Evolutionary conservation across 2,329 filamentous ascomycete genomes (phyloP).

Genomic region (Aureobasidium subglaciale): DNA sequence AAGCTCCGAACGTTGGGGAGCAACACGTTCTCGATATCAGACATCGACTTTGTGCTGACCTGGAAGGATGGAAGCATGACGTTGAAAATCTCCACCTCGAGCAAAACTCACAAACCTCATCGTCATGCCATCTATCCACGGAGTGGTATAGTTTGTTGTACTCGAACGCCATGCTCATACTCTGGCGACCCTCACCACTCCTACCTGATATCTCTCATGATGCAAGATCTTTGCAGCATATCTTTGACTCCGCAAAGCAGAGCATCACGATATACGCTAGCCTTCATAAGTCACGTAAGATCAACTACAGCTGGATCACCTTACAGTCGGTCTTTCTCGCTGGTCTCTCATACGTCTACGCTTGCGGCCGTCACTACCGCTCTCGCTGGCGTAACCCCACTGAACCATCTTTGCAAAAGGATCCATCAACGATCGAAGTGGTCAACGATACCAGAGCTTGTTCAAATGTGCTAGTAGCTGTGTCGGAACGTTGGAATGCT

Average conservation of each 20-base stretch:
- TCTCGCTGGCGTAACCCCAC: conserved; percentile 6
- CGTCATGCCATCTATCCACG: conserved; percentile 35
- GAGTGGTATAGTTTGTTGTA: conserved; percentile 41
- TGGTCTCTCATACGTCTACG: conserved; percentile 40
- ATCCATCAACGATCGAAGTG: conserved; percentile 37
- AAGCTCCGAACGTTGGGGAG: conserved; percentile 16
- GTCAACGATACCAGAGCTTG: conserved; percentile 38
- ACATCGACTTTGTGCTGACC: conserved; percentile 25
- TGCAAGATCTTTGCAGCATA: conserved; percentile 18
- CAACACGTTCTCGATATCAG: conserved; percentile 19
- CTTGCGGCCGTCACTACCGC: conserved; percentile 35
- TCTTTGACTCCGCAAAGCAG: conserved; percentile 35
- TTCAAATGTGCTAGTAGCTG: conserved; percentile 40
- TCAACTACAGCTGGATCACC: conserved; percentile 46
- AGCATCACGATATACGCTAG: conserved; percentile 39
- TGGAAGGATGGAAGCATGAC: conserved; percentile 29
- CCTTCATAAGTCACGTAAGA: conserved; percentile 38
- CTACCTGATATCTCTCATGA: conserved; percentile 18
- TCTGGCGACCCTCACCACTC: conserved; percentile 36
- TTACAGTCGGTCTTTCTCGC: conserved; percentile 45
- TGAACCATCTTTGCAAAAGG: conserved; percentile 21
- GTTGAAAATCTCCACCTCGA: conserved; percentile 25
- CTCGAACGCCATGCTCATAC: conserved; percentile 38
- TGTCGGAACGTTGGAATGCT: conserved; percentile 38
- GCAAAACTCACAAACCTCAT: conserved; percentile 20